A percentile compares a stretch with the other conserved stretches of the same genome.
Evolutionary conservation across 179 eudicot species (phyloP).

Genomic region (Heliamphora pulchella): DNA sequence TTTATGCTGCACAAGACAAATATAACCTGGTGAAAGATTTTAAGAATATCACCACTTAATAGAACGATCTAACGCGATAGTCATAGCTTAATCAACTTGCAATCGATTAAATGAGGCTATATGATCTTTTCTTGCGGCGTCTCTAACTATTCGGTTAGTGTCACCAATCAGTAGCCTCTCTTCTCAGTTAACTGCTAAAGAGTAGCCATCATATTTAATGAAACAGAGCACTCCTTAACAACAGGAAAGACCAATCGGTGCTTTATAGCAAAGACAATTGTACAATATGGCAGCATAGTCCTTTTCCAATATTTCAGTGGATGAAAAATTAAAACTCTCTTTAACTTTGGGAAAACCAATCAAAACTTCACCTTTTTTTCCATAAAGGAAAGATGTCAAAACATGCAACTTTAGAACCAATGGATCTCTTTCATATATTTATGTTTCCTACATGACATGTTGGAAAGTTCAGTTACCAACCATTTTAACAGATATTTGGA

Average conservation of each 20-base stretch:
- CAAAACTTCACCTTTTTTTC: background rate
- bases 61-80: background rate
- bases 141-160: no score
- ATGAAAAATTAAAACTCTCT: background rate
- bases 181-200: background rate
- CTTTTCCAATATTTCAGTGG: background rate
- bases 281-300: background rate
- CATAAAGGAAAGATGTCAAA: background rate
- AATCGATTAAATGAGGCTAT: no score
- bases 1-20: no score
- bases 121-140: no score
- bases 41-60: background rate
- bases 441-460: slow-evolving; percentile 8
- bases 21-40: no score
- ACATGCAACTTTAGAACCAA: background rate
- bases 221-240: background rate
- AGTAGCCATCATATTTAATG: background rate
- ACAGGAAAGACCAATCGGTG: background rate
- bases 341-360: slow-evolving; percentile 1
- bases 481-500: background rate
- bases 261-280: background rate
- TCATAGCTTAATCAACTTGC: background rate
- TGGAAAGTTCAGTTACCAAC: background rate
- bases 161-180: background rate
- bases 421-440: background rate